Evolutionary conservation across 441 rosid species (phyloP).

Genomic region (Sinapis alba): DNA sequence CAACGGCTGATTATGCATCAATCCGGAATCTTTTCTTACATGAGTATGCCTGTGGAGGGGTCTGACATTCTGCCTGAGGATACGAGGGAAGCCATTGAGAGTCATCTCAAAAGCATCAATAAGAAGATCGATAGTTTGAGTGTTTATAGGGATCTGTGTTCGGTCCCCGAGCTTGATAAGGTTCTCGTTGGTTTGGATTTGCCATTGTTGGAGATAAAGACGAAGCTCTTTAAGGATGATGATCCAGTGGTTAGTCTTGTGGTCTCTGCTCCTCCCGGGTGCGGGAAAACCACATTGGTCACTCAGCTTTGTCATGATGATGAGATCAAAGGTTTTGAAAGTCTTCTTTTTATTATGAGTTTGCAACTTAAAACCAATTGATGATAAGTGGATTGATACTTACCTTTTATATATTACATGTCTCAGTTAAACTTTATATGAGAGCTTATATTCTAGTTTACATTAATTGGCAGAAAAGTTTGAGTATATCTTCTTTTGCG

Average conservation of each 20-base stretch:
- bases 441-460: no score
- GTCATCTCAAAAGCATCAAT: background rate
- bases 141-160: background rate
- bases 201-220: background rate
- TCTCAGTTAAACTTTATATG: no score
- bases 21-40: no score
- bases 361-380: no score
- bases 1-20: background rate
- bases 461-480: slow-evolving; percentile 50
- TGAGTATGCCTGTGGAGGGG: no score
- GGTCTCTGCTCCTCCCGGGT: background rate
- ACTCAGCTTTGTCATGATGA: background rate
- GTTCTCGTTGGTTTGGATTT: background rate
- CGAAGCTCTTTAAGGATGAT: background rate
- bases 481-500: slow-evolving; percentile 58
- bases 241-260: background rate
- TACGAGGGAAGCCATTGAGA: background rate
- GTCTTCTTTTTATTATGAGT: no score
- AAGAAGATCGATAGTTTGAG: background rate
- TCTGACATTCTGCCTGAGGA: background rate
- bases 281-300: background rate
- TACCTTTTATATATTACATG: no score
- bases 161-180: background rate
- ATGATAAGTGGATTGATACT: no score
- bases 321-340: background rate